These are phyloP conservation scores for Pseudoturritis turrita DNA, from an alignment of 345 rosid genomes.

Conservation along the genomic window DNA sequence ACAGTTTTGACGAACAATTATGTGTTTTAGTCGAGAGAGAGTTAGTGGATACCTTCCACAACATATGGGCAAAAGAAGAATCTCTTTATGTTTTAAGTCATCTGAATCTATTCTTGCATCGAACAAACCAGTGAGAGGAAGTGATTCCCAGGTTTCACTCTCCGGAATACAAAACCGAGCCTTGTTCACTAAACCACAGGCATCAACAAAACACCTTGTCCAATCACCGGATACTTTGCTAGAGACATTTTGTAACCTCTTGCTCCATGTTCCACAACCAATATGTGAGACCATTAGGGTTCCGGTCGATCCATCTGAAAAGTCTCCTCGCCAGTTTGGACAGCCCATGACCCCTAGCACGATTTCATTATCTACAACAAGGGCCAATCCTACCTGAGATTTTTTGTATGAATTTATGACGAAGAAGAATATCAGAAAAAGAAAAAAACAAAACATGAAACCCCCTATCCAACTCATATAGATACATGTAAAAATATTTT, in stretches of 20 bases:
- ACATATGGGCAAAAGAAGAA: slow-evolving; percentile 54
- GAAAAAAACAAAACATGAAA: background rate
- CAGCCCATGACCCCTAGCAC: slow-evolving; percentile 84
- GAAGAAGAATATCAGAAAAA: background rate
- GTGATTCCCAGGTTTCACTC: slow-evolving; percentile 71
- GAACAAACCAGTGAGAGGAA: slow-evolving; percentile 54
- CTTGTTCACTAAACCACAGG: slow-evolving; percentile 34
- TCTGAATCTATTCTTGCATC: slow-evolving; percentile 40
- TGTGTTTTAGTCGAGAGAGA: background rate
- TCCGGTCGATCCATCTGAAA: slow-evolving; percentile 37
- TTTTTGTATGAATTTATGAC: slow-evolving; percentile 16
- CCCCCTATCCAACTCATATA: background rate
- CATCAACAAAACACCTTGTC: slow-evolving; percentile 74
- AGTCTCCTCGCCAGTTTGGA: slow-evolving; percentile 67
- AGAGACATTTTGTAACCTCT: slow-evolving; percentile 33
- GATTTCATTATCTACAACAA: slow-evolving; percentile 76
- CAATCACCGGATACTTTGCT: slow-evolving; percentile 41
- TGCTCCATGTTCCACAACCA: slow-evolving; percentile 86
- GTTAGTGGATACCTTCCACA: slow-evolving; percentile 70
- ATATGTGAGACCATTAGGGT: slow-evolving; percentile 64
- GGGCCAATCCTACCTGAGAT: slow-evolving; percentile 86
- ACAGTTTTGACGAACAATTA: background rate
- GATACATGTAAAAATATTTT: background rate
- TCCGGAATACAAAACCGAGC: slow-evolving; percentile 76
- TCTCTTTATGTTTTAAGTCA: slow-evolving; percentile 37